A percentile compares a stretch with the other conserved stretches of the same genome.
Conservation (phyloP, 2,329 filamentous ascomycete genomes). For the Geoglossum cookeanum region DNA sequence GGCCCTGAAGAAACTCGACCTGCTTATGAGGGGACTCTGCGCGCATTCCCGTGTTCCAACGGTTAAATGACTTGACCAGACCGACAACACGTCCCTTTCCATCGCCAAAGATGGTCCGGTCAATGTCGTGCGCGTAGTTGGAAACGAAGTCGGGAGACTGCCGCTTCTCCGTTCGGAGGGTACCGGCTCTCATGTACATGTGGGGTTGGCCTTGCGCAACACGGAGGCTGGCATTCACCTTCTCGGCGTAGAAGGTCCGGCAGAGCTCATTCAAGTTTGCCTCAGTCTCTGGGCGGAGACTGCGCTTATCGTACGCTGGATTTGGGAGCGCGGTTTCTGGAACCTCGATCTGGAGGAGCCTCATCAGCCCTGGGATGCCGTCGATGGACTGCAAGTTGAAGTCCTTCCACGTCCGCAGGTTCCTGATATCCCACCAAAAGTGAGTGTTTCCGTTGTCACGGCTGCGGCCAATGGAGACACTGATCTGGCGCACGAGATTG, state of each 20-base stretch:
- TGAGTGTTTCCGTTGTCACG: slow-evolving; percentile 39
- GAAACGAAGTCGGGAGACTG: slow-evolving; percentile 40
- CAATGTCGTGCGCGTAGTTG: slow-evolving; percentile 35
- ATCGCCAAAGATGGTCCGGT: slow-evolving; percentile 27
- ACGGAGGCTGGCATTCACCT: slow-evolving; percentile 68
- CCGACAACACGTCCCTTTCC: slow-evolving; percentile 48
- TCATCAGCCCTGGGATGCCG: slow-evolving; percentile 50
- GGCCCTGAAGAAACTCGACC: slow-evolving; percentile 72
- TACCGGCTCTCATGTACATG: slow-evolving; percentile 15
- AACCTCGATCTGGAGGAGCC: slow-evolving; percentile 53
- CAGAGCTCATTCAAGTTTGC: slow-evolving; percentile 31
- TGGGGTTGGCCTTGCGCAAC: slow-evolving; percentile 52
- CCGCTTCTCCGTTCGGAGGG: not conserved
- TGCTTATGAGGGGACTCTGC: slow-evolving; percentile 67
- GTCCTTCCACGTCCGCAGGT: slow-evolving; percentile 62
- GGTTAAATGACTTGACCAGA: slow-evolving; percentile 78
- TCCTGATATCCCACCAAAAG: slow-evolving; percentile 94
- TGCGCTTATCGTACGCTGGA: slow-evolving; percentile 29
- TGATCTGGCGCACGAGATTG: slow-evolving; percentile 61
- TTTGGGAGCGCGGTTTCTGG: slow-evolving; percentile 40
- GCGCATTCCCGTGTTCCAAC: slow-evolving; percentile 91
- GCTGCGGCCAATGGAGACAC: slow-evolving; percentile 41
- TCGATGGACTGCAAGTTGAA: slow-evolving; percentile 59
- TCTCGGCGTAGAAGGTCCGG: slow-evolving; percentile 55
- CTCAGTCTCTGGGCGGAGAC: slow-evolving; percentile 61